Evolutionary conservation across 768 basidiomycete species (phyloP), one percentile per base, ranked within the genome.

Genomic region (Cubamyces sp.): DNA sequence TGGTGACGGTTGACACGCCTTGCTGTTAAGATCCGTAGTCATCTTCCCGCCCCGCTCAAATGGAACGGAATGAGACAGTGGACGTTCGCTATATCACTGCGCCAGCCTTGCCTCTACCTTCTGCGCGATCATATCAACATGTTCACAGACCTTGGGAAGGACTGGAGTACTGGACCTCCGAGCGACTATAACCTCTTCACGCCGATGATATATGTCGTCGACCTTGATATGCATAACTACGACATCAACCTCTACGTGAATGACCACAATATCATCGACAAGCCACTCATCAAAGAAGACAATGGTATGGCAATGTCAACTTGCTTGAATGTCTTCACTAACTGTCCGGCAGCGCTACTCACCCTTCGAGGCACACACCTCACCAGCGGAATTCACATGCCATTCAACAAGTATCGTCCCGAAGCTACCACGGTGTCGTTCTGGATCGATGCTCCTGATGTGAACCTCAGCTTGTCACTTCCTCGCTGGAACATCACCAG

Each of bases 261-360:
- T 70, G 96, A 98, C 74, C 94, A 94, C 70, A 98, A 98, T 70
- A 93, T 98, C 70, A 91, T 98, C 52, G 94, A 97, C 77, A 91
- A 90, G 63, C 94, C 95, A 3, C 76, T 88, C 37, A 78, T 87
- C 59, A 78, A 76, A 58, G 90, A 94, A n/a, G 91, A 94, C 67
- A 98, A 98, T 72, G 87, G 94, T 94, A 68, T 57, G 74, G 65
- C 34, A 9, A 40, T 18, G 43, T 26, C 48, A n/a, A 4, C 18
- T 25, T 52, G 21, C 26, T 51, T 34, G n/a, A 48, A 37, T n/a
- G 8, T 37, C 49, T 61, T 50, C 56, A 51, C 45, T 9, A 55
- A 14, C 41, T 51, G 26, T 18, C 53, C 61, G 5, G 12, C 25
- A 96, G 96, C 91, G n/a, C 74, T 97, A 60, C 73, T 97, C 34